phyloP scores from a whole-genome alignment of 768 basidiomycete genomes.

The Kwoniella dendrophila region DNA sequence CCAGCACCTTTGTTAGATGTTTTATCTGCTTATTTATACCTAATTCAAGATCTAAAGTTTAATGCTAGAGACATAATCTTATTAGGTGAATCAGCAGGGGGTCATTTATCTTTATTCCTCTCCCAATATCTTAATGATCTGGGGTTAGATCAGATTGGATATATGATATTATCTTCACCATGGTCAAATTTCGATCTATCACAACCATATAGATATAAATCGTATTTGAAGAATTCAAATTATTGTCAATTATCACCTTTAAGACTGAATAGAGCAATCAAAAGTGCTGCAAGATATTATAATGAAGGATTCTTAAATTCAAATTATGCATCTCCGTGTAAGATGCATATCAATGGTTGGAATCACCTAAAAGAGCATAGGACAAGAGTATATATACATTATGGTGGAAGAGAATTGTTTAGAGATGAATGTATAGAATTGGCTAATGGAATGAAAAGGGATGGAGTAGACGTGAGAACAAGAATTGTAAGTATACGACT shows the following conservation, averaged over 20 bases:
- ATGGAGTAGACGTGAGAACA: conserved; percentile 40
- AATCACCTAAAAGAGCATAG: conserved; percentile 29
- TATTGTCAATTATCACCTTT: conserved; percentile 26
- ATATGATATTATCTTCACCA: conserved; percentile 31
- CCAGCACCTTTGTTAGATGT: conserved; percentile 74
- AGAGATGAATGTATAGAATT: conserved; percentile 34
- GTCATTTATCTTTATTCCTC: conserved; percentile 63
- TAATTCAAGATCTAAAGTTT: conserved; percentile 64
- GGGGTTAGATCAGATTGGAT: conserved; percentile 29
- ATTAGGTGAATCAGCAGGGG: conserved; percentile 77
- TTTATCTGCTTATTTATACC: conserved; percentile 71
- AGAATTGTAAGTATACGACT: conserved; percentile 35
- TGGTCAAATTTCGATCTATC: conserved; percentile 39
- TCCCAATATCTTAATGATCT: conserved; percentile 49
- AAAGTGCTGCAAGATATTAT: conserved; percentile 26
- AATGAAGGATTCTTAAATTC: background rate
- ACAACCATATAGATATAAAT: background rate
- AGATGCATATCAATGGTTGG: conserved; percentile 21
- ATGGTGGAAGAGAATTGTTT: conserved; percentile 44
- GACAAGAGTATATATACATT: conserved; percentile 39
- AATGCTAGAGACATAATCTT: conserved; percentile 66
- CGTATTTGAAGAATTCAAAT: conserved; percentile 15
- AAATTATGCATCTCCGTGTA: conserved; percentile 39
- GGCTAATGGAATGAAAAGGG: conserved; percentile 35
- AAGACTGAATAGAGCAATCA: conserved; percentile 13